Base-by-base conservation (phyloP, 1,139 yeast species). In the Candida sp. region DNA sequence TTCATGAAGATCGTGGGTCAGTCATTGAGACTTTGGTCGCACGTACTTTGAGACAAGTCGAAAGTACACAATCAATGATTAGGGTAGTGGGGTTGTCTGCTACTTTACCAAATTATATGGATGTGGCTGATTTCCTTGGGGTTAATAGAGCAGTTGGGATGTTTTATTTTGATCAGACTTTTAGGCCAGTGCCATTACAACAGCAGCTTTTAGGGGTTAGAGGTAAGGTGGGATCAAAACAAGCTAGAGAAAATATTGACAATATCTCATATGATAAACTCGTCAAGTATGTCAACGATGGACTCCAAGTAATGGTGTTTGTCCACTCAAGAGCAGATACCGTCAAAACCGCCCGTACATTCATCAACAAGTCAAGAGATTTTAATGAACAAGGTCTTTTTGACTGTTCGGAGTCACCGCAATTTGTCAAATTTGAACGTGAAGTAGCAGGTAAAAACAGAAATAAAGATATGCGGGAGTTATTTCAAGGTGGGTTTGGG, bases 1-100 rank as follows among this genome's bases (percentile, higher is more conserved):
- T 93, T 48, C 98, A 95, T 58, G 99, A 93, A 77, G 99, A 95
- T 49, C 81, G 99, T 68, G 99, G 99, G 51, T 89, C 98, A 3
- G 99, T 93, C 7, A 88, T 93, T 47, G 99, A 93, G 62, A 89
- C 97, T 0, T 73, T 93, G 47, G 98, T 93, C 6, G 97, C 99
- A 0, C 80, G 99, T 63, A 95, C 99, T 0, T 73, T 91, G 49
- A 73, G 99, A 48, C 97, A 91, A 58, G 98, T 93, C 5, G 98
- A 93, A 61, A 82, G 95, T 48, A 79, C 95, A 0, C 99, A 93
- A 60, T 84, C 87, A 48, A 87, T 91, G 95, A 93, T 95, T 46
- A 73, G 99, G 53, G 93, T 95, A 29, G 86, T 93, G n/a, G 99
- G 99, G 50, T 74, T 93, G 43, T 91, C 98, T 5, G 99, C 99